A percentile compares a stretch with the other conserved stretches of the same genome.
These are phyloP conservation scores for Wallacemonas sp. DNA, from an alignment of 208 protist species.

Conservation along the genomic window DNA sequence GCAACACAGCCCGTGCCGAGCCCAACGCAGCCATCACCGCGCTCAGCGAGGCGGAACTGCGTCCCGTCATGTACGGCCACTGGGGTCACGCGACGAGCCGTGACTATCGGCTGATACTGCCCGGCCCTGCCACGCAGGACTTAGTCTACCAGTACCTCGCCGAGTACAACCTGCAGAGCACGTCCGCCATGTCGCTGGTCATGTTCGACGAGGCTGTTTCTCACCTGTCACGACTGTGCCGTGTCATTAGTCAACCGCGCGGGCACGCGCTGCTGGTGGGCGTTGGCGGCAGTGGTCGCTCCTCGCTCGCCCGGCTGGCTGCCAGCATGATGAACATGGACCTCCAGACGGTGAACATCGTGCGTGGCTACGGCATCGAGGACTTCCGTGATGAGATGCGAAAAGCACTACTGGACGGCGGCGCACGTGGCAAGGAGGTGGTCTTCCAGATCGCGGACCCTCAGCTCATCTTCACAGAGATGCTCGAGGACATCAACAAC, in stretches of 20 bases:
- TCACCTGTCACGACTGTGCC: conserved; percentile 95
- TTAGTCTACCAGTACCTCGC: conserved; percentile 82
- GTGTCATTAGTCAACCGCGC: conserved; percentile 95
- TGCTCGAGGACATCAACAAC: conserved; percentile 98
- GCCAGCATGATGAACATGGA: conserved; percentile 91
- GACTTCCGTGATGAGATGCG: conserved; percentile 96
- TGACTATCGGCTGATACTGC: conserved; percentile 54
- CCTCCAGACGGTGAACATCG: conserved; percentile 87
- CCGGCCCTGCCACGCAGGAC: conserved; percentile 29
- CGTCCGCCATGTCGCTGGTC: conserved; percentile 91
- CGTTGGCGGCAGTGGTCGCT: conserved; percentile 95
- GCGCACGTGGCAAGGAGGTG: conserved; percentile 78
- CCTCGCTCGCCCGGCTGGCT: conserved; percentile 93
- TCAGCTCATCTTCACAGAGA: conserved; percentile 92
- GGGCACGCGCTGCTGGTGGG: conserved; percentile 97
- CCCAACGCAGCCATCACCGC: conserved; percentile 1
- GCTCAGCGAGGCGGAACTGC: conserved; percentile 19
- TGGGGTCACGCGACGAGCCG: conserved; percentile 38
- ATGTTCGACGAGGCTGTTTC: conserved; percentile 97
- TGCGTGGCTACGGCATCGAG: conserved; percentile 85
- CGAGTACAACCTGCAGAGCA: conserved; percentile 92
- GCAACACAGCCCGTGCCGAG: conserved; percentile 17
- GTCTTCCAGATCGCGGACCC: conserved; percentile 95
- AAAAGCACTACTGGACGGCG: conserved; percentile 77
- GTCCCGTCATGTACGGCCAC: conserved; percentile 54